A percentile compares a stretch with the other conserved stretches of the same genome.
These are phyloP conservation scores for Peniophora sp. DNA, from an alignment of 1,284 basidiomycete species.

Conservation along the genomic window DNA sequence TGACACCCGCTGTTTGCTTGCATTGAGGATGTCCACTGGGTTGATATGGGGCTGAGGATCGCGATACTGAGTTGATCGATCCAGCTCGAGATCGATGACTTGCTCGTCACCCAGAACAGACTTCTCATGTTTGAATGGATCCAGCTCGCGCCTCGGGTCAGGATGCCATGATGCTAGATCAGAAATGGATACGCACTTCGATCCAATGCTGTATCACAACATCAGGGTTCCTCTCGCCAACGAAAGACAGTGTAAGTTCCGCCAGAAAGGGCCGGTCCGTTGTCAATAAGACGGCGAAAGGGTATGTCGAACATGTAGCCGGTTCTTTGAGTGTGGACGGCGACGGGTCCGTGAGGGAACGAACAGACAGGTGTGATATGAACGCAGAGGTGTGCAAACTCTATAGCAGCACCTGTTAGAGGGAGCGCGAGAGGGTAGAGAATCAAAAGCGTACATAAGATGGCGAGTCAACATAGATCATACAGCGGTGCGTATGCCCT, in stretches of 20 bases:
- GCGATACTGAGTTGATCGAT: slow-evolving; percentile 40
- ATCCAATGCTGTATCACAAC: slow-evolving; percentile 67
- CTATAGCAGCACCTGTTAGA: no score
- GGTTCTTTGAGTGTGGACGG: slow-evolving; percentile 26
- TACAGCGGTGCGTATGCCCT: slow-evolving; percentile 61
- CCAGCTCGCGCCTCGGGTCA: slow-evolving; percentile 38
- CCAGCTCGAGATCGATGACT: slow-evolving; percentile 63
- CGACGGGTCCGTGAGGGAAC: slow-evolving; percentile 32
- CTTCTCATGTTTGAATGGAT: slow-evolving; percentile 38
- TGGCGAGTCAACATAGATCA: slow-evolving; percentile 57
- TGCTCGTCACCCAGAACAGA: slow-evolving; percentile 61
- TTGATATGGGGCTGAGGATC: neutral
- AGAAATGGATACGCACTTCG: slow-evolving; percentile 36
- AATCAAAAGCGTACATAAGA: slow-evolving; percentile 45
- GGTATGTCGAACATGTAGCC: slow-evolving; percentile 34
- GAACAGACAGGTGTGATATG: slow-evolving; percentile 42
- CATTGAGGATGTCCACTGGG: neutral
- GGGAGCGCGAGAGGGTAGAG: no score
- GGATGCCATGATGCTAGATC: neutral
- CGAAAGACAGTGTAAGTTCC: slow-evolving; percentile 47
- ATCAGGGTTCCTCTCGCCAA: slow-evolving; percentile 29
- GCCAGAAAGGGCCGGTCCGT: slow-evolving; percentile 59
- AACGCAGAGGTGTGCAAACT: slow-evolving; percentile 46
- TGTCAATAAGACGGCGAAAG: slow-evolving; percentile 51
- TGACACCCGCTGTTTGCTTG: neutral